Percentiles rank a stretch among this genome's conserved stretches.
Evolutionary conservation across 2,329 filamentous ascomycete genomes (phyloP).

Genomic region (Botrytis cinerea): DNA sequence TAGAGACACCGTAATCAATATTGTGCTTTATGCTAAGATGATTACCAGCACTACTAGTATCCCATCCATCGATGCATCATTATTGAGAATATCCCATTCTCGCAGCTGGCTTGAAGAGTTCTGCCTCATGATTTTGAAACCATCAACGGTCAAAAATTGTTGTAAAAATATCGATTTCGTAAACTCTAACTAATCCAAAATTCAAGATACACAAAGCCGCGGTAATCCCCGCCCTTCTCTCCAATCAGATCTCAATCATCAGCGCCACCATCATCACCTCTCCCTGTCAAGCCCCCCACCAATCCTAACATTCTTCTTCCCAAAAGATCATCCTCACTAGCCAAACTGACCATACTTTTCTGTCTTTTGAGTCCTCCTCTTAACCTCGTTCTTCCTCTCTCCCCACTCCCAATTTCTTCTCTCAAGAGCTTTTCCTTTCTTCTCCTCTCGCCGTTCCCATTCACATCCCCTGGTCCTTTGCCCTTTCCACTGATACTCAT

Average conservation of each 20-base stretch:
- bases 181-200: background rate
- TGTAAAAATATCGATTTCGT: background rate
- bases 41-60: too few species aligned
- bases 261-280: conserved; percentile 28
- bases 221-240: background rate
- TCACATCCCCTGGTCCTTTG: conserved; percentile 15
- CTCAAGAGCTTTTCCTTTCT: conserved; percentile 41
- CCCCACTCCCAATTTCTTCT: conserved; percentile 42
- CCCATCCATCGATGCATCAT: too few species aligned
- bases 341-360: conserved; percentile 53
- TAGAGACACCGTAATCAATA: too few species aligned
- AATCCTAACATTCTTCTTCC: conserved; percentile 57
- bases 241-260: conserved; percentile 28
- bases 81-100: too few species aligned
- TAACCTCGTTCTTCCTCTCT: conserved; percentile 46
- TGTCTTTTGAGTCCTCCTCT: conserved; percentile 45
- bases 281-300: conserved; percentile 53
- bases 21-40: too few species aligned
- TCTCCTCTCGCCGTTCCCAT: conserved; percentile 27
- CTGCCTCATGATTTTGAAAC: too few species aligned
- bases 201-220: background rate
- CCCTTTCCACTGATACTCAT: conserved; percentile 47
- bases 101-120: too few species aligned
- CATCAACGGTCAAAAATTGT: too few species aligned
- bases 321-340: conserved; percentile 58